A percentile compares a stretch with the other conserved stretches of the same genome.
Conservation (phyloP, 2,329 filamentous ascomycete genomes). For the Venturia carpophila region DNA sequence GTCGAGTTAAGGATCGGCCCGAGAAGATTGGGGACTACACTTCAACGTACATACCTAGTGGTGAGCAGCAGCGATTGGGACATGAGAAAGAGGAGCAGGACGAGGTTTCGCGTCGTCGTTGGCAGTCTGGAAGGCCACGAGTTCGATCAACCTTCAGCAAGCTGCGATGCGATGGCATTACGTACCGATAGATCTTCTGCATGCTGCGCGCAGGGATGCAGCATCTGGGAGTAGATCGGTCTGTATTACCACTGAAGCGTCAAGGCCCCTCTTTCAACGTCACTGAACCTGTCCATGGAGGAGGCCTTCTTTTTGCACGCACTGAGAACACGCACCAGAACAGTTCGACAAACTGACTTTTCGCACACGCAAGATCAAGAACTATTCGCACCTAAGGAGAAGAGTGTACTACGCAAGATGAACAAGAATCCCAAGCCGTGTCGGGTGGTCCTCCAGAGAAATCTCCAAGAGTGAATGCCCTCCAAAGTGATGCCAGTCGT, state of each 20-base stretch:
- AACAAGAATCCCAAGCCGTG: conserved; percentile 10
- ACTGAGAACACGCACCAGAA: conserved; percentile 13
- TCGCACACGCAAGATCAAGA: conserved; percentile 7
- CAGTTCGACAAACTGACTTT: conserved; percentile 10
- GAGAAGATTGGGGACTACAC: neutral
- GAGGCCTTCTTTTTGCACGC: conserved; percentile 5
- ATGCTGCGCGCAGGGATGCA: conserved; percentile 4
- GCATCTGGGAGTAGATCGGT: neutral
- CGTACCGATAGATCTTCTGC: conserved; percentile 1
- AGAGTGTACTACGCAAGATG: conserved; percentile 10
- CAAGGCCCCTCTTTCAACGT: conserved; percentile 11
- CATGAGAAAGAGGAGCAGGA: neutral
- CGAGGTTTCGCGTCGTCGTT: neutral
- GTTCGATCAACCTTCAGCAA: conserved; percentile 1
- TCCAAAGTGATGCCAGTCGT: conserved; percentile 10
- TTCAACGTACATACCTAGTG: conserved; percentile 10
- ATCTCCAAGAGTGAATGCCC: neutral
- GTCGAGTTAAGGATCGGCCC: conserved; percentile 1
- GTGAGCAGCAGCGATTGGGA: conserved; percentile 7
- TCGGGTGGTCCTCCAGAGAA: conserved; percentile 9
- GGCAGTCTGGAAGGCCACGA: neutral
- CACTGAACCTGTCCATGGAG: conserved; percentile 5
- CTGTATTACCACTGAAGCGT: conserved; percentile 12
- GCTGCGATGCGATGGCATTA: neutral
- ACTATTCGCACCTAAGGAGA: conserved; percentile 14